Conservation (phyloP, 2,329 filamentous ascomycete genomes). For the Stachybotrys chartarum region DNA sequence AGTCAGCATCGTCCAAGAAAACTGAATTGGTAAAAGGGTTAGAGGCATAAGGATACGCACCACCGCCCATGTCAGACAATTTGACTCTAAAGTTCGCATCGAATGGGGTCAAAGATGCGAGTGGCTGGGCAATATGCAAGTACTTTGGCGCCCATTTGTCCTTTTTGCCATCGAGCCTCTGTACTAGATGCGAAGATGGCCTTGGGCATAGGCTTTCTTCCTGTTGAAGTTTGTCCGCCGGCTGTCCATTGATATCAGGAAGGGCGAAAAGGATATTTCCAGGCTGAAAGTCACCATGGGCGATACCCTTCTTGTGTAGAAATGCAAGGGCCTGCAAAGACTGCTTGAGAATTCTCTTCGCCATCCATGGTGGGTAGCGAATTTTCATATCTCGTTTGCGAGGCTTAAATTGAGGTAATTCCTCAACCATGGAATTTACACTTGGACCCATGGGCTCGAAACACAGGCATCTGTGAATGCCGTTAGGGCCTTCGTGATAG, state of each 20-base stretch:
- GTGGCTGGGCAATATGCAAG: constrained; percentile 19
- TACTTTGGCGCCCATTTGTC: constrained; percentile 20
- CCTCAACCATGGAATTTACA: constrained; percentile 27
- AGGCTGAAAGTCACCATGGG: constrained; percentile 31
- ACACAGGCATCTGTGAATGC: constrained; percentile 20
- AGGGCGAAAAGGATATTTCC: constrained; percentile 28
- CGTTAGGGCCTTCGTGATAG: constrained; percentile 21
- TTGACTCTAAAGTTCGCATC: constrained; percentile 18
- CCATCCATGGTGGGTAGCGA: constrained; percentile 31
- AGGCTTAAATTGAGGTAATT: constrained; percentile 22
- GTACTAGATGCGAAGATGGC: constrained; percentile 17
- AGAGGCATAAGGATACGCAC: constrained; percentile 11
- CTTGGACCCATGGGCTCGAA: constrained; percentile 26
- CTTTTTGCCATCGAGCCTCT: constrained; percentile 21
- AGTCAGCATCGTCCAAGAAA: constrained; percentile 1
- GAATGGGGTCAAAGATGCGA: constrained; percentile 12
- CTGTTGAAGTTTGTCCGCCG: constrained; percentile 16
- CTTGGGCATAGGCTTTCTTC: constrained; percentile 10
- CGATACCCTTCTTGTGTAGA: constrained; percentile 30
- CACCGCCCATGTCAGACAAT: constrained; percentile 20
- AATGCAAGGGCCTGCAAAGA: constrained; percentile 25
- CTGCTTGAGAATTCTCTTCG: constrained; percentile 32
- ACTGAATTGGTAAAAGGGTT: background rate
- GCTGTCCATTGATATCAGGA: constrained; percentile 15
- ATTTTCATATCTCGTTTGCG: constrained; percentile 12